phyloP scores from a whole-genome alignment of 164 flowering plant species.

The Malania oleifera region DNA sequence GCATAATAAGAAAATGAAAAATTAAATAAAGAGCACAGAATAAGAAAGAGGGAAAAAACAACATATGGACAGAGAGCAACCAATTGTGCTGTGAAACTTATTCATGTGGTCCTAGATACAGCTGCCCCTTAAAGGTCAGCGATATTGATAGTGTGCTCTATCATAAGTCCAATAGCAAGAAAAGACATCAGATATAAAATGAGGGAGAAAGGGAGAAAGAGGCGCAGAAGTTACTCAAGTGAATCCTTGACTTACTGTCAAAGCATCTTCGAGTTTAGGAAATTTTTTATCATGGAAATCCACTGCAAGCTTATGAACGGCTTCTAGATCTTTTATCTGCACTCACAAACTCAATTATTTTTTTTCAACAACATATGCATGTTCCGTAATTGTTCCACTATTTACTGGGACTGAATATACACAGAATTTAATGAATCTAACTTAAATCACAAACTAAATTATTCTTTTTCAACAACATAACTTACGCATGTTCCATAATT shows the following conservation, averaged over 20 bases:
- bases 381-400: not conserved
- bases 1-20: not conserved
- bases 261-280: conserved; percentile 74
- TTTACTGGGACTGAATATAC: no score
- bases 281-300: conserved; percentile 40
- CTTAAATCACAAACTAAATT: not conserved
- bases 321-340: conserved; percentile 62
- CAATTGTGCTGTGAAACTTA: not conserved
- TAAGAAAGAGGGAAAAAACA: not conserved
- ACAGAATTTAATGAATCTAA: no score
- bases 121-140: not conserved
- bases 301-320: conserved; percentile 26
- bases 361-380: conserved; percentile 16
- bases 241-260: conserved; percentile 41
- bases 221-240: not conserved
- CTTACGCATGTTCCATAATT: not conserved
- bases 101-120: not conserved
- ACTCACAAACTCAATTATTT: conserved; percentile 31
- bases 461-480: not conserved
- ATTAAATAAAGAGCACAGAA: not conserved
- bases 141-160: not conserved
- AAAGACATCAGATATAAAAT: no score
- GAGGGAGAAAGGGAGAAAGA: not conserved
- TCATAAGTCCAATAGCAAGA: not conserved
- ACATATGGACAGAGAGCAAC: not conserved